Percentiles rank a stretch among this genome's conserved stretches.
phyloP scores from a whole-genome alignment of 768 basidiomycete species.

The Termitomyces sp. region DNA sequence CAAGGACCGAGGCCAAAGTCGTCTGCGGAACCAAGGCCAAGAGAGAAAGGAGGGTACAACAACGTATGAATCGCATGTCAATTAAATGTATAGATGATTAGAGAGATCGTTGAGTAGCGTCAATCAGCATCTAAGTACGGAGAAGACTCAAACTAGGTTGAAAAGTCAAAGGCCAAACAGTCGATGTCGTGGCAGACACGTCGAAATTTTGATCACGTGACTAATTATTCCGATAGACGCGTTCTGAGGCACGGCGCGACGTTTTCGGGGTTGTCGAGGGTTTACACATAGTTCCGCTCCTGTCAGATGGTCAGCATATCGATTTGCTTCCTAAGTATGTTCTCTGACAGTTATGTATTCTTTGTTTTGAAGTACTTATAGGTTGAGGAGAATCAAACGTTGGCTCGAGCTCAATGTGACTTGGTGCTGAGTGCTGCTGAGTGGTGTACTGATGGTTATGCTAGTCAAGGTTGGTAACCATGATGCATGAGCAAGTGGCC shows the following conservation, averaged over 20 bases:
- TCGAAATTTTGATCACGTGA: conserved; percentile 25
- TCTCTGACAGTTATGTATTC: neutral
- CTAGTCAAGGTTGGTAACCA: too few relatives aligned
- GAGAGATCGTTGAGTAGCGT: conserved; percentile 18
- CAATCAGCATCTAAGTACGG: conserved; percentile 26
- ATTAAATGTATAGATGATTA: conserved; percentile 21
- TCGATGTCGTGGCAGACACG: conserved; percentile 35
- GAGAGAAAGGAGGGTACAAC: conserved; percentile 37
- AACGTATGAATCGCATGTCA: conserved; percentile 36
- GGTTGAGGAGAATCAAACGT: neutral
- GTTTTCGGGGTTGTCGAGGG: neutral
- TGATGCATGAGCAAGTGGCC: neutral
- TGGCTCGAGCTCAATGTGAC: neutral
- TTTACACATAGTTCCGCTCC: neutral
- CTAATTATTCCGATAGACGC: neutral
- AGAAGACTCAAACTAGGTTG: neutral
- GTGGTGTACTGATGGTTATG: neutral
- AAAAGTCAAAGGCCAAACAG: conserved; percentile 8
- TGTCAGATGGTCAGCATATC: neutral
- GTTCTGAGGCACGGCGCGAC: neutral
- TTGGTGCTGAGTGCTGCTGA: too few relatives aligned
- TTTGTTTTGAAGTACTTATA: too few relatives aligned
- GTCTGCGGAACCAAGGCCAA: conserved; percentile 38
- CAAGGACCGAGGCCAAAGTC: conserved; percentile 76
- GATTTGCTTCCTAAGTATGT: neutral